A percentile compares a stretch with the other conserved stretches of the same genome.
Conservation (phyloP, 2,329 filamentous ascomycete species). For the Trichoderma sp. region DNA sequence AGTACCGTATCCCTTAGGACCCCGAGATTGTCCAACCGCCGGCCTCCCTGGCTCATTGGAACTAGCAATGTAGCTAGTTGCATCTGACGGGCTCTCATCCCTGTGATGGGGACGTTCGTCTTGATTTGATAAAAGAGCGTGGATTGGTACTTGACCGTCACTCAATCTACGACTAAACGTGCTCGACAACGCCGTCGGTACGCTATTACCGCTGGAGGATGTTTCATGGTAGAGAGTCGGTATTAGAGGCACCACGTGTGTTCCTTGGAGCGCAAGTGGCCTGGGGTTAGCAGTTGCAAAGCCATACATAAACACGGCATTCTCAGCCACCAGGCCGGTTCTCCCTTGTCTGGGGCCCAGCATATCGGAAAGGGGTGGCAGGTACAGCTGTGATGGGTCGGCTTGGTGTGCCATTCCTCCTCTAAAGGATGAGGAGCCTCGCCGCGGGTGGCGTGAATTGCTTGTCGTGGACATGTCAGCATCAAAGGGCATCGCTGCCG, state of each 20-base stretch:
- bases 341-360: slow-evolving; percentile 37
- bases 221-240: slow-evolving; percentile 46
- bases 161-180: slow-evolving; percentile 41
- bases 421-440: slow-evolving; percentile 30
- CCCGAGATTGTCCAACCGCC: slow-evolving; percentile 25
- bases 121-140: slow-evolving; percentile 48
- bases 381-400: slow-evolving; percentile 33
- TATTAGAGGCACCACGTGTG: slow-evolving; percentile 31
- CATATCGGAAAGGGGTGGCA: slow-evolving; percentile 49
- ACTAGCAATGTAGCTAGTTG: slow-evolving; percentile 24
- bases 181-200: slow-evolving; percentile 39
- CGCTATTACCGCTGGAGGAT: slow-evolving; percentile 43
- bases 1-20: slow-evolving; percentile 37
- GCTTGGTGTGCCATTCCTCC: slow-evolving; percentile 24
- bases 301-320: slow-evolving; percentile 17
- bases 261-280: slow-evolving; percentile 27
- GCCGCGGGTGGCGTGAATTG: slow-evolving; percentile 27
- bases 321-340: not conserved
- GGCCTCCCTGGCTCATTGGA: slow-evolving; percentile 28
- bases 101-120: slow-evolving; percentile 22
- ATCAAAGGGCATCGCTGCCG: slow-evolving; percentile 39
- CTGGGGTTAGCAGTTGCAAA: slow-evolving; percentile 33
- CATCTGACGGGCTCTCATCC: slow-evolving; percentile 21
- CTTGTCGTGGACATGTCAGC: slow-evolving; percentile 28
- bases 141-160: slow-evolving; percentile 53